These are phyloP conservation scores for Lachnellula subtilissima DNA, from an alignment of 2,329 filamentous ascomycete genomes.

Conservation along the genomic window DNA sequence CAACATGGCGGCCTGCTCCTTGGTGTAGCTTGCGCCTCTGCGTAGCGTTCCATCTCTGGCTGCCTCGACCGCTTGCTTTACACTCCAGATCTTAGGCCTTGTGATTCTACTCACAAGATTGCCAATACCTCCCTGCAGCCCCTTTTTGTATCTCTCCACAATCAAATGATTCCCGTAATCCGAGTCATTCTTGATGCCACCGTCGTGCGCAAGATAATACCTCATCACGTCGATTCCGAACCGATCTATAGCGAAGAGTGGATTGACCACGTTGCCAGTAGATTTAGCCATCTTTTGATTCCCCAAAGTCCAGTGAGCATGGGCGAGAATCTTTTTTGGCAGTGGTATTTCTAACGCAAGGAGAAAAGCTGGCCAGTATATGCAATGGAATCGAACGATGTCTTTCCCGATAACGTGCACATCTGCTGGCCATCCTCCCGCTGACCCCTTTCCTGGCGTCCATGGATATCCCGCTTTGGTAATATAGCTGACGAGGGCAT, in stretches of 20 bases:
- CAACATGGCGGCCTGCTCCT: slow-evolving; percentile 39
- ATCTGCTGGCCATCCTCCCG: slow-evolving; percentile 80
- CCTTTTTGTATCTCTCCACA: slow-evolving; percentile 71
- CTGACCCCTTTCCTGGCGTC: slow-evolving; percentile 57
- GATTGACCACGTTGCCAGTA: slow-evolving; percentile 89
- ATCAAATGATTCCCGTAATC: slow-evolving; percentile 81
- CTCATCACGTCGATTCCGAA: slow-evolving; percentile 86
- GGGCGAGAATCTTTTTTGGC: slow-evolving; percentile 76
- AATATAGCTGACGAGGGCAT: slow-evolving; percentile 90
- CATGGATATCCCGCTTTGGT: slow-evolving; percentile 85
- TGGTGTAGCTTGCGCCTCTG: slow-evolving; percentile 2
- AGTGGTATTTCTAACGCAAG: slow-evolving; percentile 79
- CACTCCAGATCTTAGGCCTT: slow-evolving; percentile 63
- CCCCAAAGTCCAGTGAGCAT: slow-evolving; percentile 94
- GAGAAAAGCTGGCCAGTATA: slow-evolving; percentile 97
- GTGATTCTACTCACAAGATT: slow-evolving; percentile 73
- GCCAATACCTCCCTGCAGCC: slow-evolving; percentile 71
- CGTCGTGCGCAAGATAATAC: slow-evolving; percentile 80
- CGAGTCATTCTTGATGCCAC: slow-evolving; percentile 70
- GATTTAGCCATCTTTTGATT: slow-evolving; percentile 96
- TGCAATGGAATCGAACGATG: slow-evolving; percentile 90
- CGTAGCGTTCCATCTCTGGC: slow-evolving; percentile 19
- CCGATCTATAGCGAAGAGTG: slow-evolving; percentile 82
- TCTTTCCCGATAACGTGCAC: slow-evolving; percentile 94
- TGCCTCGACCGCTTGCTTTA: slow-evolving; percentile 45